Base-by-base conservation (phyloP, 768 basidiomycete species). In the Tricholoma bakamatsutake region DNA sequence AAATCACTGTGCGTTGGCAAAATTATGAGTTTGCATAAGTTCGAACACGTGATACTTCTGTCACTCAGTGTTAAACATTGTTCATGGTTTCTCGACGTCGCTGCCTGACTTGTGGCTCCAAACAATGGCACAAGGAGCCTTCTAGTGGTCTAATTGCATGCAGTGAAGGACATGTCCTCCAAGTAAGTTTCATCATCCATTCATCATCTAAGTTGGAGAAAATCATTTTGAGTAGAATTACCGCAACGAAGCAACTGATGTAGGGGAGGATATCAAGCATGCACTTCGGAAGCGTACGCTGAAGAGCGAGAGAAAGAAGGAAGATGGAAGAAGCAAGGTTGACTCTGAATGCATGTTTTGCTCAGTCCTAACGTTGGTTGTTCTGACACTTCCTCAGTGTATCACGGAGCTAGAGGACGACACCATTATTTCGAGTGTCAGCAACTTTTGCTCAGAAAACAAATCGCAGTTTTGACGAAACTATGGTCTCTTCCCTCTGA, bases 91-190 rank as follows among this genome's bases (percentile, higher is more conserved):
- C 78, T 13, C 79, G 82, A 53, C 77, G 76, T 59, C 80, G 82
- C 43, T 96, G 93, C 65, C 76, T 81, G 0, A 79, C 86, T 18
- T 97, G 94, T 65, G 84, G 88, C 8, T 94, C 93, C 21, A 82
- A 81, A 50, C 82, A 87, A 67, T 97, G 93, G 93, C 84, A 90
- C 63, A 94, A 91, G 65, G 90, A 93, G 57, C 82, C 84, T 10
- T 79, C 84, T 0, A 88, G 85, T 34, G 94, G 94, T 1, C 75
- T 88, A 42, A 80, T 94, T 42, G 85, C 87, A 1, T 97, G 94
- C 69, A 88, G 85, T 60, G 94, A 97, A 65, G 94, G 94, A 9
- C 94, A 97, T 68, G 81, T 96, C 57, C 79, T 93, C 30, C 89
- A 92, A 80, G 93, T 92, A 66, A 60, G 71, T 52, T 48, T 18